These are phyloP conservation scores for Suillus brevipes DNA, from an alignment of 768 basidiomycete genomes.

Conservation along the genomic window DNA sequence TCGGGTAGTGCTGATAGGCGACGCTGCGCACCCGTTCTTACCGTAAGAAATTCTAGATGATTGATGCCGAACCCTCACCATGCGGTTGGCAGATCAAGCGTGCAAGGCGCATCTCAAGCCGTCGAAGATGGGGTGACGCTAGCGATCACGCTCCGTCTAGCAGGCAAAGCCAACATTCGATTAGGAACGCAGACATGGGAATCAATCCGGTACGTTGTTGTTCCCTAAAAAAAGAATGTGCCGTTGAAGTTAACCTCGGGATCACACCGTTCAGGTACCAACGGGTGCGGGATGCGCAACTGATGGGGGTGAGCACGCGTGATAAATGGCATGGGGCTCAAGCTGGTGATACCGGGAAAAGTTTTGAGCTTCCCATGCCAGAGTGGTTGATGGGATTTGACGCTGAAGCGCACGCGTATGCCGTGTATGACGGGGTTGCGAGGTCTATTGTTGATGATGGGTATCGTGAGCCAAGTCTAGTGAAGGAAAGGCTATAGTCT, in stretches of 20 bases:
- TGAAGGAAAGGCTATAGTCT: no score
- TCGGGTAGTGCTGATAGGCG: slow-evolving; percentile 27
- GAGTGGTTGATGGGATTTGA: slow-evolving; percentile 32
- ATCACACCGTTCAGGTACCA: slow-evolving; percentile 17
- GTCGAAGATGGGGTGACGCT: slow-evolving; percentile 42
- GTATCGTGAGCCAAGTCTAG: slow-evolving; percentile 23
- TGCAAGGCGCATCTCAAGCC: slow-evolving; percentile 42
- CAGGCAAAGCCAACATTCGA: neutral
- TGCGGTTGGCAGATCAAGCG: slow-evolving; percentile 13
- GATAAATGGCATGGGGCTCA: slow-evolving; percentile 26
- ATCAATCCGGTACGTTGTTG: no score
- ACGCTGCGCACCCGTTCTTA: slow-evolving; percentile 33
- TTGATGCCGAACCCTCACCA: neutral
- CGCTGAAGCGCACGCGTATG: slow-evolving; percentile 27
- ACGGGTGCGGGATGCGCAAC: slow-evolving; percentile 24
- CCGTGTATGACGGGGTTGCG: slow-evolving; percentile 20
- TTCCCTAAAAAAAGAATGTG: no score
- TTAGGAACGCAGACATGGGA: no score
- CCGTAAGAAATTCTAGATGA: slow-evolving; percentile 16
- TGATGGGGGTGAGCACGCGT: slow-evolving; percentile 28
- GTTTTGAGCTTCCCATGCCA: slow-evolving; percentile 22
- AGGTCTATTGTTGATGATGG: slow-evolving; percentile 25
- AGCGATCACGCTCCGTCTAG: slow-evolving; percentile 26
- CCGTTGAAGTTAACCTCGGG: neutral
- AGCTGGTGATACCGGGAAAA: slow-evolving; percentile 14